phyloP scores from a whole-genome alignment of 805 yeast species.

The Zygotorulaspora chibaensis region DNA sequence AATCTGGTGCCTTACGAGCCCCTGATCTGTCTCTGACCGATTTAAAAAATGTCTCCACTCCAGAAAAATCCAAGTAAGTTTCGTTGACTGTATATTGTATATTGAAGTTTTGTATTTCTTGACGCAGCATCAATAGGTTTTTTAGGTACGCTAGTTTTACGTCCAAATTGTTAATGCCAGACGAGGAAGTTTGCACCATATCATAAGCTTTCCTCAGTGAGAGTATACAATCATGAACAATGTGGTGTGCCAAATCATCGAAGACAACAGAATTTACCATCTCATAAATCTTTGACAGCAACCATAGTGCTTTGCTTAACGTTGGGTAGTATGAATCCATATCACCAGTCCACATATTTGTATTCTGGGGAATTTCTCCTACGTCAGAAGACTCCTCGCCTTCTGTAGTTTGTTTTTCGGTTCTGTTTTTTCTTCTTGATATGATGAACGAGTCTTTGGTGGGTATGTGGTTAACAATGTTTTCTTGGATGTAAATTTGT shows the following conservation, averaged over 20 bases:
- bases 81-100: constrained; percentile 72
- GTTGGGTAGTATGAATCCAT: constrained; percentile 57
- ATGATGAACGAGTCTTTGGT: constrained; percentile 62
- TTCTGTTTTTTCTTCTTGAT: constrained; percentile 39
- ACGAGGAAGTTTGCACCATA: constrained; percentile 38
- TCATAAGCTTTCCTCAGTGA: constrained; percentile 55
- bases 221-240: constrained; percentile 70
- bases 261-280: constrained; percentile 72
- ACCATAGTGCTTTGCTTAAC: constrained; percentile 57
- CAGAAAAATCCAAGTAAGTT: constrained; percentile 75
- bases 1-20: constrained; percentile 8
- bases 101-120: constrained; percentile 71
- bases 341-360: not conserved
- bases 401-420: constrained; percentile 2
- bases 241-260: constrained; percentile 84
- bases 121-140: constrained; percentile 65
- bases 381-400: not conserved
- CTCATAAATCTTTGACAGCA: constrained; percentile 75
- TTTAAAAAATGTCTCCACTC: constrained; percentile 52
- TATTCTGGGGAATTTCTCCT: not conserved
- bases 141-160: constrained; percentile 64
- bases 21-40: constrained; percentile 32
- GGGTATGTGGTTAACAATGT: constrained; percentile 63
- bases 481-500: constrained; percentile 66
- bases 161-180: constrained; percentile 47